A percentile compares a stretch with the other conserved stretches of the same genome.
Evolutionary conservation across 2,329 filamentous ascomycete species (phyloP).

Genomic region (Colletotrichum abscissum): DNA sequence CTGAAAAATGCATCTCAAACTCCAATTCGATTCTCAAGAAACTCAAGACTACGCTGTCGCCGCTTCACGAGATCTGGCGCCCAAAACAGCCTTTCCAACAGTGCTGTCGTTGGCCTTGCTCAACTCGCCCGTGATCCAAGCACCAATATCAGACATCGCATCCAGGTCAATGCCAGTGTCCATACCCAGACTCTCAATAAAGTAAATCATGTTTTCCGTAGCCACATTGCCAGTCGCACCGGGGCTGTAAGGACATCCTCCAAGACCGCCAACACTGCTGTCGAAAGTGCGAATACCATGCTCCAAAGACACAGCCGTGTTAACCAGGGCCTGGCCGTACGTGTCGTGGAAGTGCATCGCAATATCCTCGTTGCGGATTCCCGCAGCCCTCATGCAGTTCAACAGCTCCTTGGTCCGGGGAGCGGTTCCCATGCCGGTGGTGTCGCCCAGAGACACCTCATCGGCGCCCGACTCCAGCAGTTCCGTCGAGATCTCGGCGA

Average conservation of each 20-base stretch:
- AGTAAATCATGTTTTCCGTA: conserved; percentile 86
- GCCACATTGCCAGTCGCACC: conserved; percentile 89
- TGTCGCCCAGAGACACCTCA: conserved; percentile 91
- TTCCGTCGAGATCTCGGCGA: conserved; percentile 74
- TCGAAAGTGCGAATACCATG: conserved; percentile 85
- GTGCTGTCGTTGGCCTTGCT: conserved; percentile 72
- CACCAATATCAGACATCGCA: conserved; percentile 74
- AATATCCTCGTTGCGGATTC: conserved; percentile 75
- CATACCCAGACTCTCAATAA: conserved; percentile 79
- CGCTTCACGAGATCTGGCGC: conserved; percentile 51
- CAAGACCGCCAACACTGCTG: conserved; percentile 81
- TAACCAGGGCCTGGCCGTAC: conserved; percentile 86
- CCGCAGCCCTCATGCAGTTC: conserved; percentile 72
- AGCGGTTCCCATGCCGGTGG: conserved; percentile 90
- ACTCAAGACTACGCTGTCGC: conserved; percentile 6
- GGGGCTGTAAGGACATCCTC: conserved; percentile 86
- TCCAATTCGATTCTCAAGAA: not conserved
- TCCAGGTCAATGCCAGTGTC: conserved; percentile 79
- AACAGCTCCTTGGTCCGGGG: conserved; percentile 74
- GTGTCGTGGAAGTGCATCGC: conserved; percentile 93
- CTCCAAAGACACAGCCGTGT: conserved; percentile 80
- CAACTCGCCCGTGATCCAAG: conserved; percentile 76
- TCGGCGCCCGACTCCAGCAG: conserved; percentile 89
- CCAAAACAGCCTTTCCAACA: conserved; percentile 74
- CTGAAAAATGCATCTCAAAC: not conserved